Percentiles rank a stretch among this genome's conserved stretches.
Evolutionary conservation across 192 early-diverging fungal genomes (phyloP).

Genomic region (Borealophlyctis nickersoniae): DNA sequence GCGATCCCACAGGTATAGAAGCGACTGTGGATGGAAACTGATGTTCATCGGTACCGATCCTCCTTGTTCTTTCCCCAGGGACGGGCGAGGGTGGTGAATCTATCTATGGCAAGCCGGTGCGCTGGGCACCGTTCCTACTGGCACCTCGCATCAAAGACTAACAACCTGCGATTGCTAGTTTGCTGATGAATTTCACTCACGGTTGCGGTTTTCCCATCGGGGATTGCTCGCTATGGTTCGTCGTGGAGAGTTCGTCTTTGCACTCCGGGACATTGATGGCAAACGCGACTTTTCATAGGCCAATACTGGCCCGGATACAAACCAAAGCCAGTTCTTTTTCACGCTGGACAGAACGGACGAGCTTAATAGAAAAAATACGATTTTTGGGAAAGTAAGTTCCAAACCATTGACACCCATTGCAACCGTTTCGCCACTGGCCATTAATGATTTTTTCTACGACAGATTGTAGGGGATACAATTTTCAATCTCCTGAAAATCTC

Average conservation of each 20-base stretch:
- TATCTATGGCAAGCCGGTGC: slow-evolving; percentile 65
- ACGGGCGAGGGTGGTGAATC: slow-evolving; percentile 81
- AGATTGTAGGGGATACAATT: slow-evolving; percentile 86
- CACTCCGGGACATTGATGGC: too few relatives aligned
- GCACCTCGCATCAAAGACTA: background rate
- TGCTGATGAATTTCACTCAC: slow-evolving; percentile 88
- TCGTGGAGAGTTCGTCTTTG: background rate
- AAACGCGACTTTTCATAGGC: slow-evolving; percentile 39
- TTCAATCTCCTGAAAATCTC: slow-evolving; percentile 88
- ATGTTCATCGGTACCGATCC: background rate
- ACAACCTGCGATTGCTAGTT: slow-evolving; percentile 43
- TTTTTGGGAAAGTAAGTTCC: slow-evolving; percentile 95
- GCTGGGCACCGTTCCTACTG: background rate
- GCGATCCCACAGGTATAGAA: slow-evolving; percentile 85
- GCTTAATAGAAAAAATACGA: slow-evolving; percentile 83
- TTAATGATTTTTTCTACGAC: background rate
- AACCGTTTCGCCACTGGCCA: slow-evolving; percentile 6
- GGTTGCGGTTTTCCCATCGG: slow-evolving; percentile 82
- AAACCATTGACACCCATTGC: slow-evolving; percentile 35
- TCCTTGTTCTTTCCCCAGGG: slow-evolving; percentile 10
- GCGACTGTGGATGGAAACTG: slow-evolving; percentile 12
- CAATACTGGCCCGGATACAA: slow-evolving; percentile 74
- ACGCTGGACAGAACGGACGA: slow-evolving; percentile 81
- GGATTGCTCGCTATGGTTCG: slow-evolving; percentile 78
- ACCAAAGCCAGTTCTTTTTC: slow-evolving; percentile 93